A percentile compares a stretch with the other conserved stretches of the same genome.
Evolutionary conservation across 208 protist species (phyloP).

Genomic region (Wallacemonas rigidus): DNA sequence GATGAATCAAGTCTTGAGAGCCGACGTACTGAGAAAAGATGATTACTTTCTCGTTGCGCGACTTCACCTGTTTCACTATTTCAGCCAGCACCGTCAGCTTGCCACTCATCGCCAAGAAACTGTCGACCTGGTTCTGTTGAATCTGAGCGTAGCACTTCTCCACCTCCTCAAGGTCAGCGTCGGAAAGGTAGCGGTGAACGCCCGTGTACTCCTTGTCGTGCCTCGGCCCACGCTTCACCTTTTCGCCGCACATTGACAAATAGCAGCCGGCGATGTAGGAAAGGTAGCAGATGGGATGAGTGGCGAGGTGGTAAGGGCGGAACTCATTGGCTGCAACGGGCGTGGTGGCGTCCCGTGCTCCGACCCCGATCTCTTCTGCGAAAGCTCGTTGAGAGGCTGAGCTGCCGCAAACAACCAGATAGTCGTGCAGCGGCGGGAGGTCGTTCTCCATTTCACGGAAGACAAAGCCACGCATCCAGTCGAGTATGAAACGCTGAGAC

Average conservation of each 20-base stretch:
- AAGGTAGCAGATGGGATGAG: constrained; percentile 85
- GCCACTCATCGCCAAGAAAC: constrained; percentile 68
- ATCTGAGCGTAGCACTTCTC: constrained; percentile 53
- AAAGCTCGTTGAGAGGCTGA: constrained; percentile 51
- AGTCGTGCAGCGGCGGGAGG: constrained; percentile 85
- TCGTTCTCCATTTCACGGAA: constrained; percentile 83
- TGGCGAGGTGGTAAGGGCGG: constrained; percentile 71
- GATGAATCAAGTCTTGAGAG: constrained; percentile 78
- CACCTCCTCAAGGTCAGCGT: constrained; percentile 34
- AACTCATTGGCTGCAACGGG: constrained; percentile 62
- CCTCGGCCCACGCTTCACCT: neutral
- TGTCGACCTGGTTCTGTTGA: constrained; percentile 36
- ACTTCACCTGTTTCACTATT: constrained; percentile 53
- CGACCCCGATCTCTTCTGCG: constrained; percentile 22
- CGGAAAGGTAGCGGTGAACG: constrained; percentile 23
- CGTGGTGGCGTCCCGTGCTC: neutral
- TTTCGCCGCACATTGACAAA: constrained; percentile 39
- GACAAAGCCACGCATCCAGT: constrained; percentile 87
- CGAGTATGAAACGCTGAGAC: constrained; percentile 76
- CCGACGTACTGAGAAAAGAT: constrained; percentile 90
- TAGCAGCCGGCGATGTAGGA: constrained; percentile 63
- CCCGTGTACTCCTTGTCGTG: constrained; percentile 4
- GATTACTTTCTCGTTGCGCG: constrained; percentile 70
- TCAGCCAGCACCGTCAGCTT: constrained; percentile 75
- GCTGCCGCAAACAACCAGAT: constrained; percentile 76